Percentiles rank a stretch among this genome's conserved stretches.
phyloP scores from a whole-genome alignment of 2,329 filamentous ascomycete species.

The Monosporascus sp. region DNA sequence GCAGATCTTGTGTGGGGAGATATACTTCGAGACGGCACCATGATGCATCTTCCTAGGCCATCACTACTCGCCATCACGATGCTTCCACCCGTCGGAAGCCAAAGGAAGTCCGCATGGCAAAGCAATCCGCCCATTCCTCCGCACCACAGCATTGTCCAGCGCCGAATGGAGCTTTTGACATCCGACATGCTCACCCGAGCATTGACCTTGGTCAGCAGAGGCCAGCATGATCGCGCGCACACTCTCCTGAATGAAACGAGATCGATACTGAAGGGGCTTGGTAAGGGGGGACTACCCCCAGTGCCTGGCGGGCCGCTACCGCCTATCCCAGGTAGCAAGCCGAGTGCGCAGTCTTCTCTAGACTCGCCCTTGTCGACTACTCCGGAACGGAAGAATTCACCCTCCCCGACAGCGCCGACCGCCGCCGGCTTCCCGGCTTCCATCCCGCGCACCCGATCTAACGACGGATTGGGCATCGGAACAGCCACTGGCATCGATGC shows the following conservation, averaged over 20 bases:
- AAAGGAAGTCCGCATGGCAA: conserved; percentile 60
- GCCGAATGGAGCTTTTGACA: conserved; percentile 94
- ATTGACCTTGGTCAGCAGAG: conserved; percentile 81
- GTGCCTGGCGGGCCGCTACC: conserved; percentile 39
- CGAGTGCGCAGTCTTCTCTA: conserved; percentile 39
- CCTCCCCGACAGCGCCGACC: conserved; percentile 45
- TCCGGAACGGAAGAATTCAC: conserved; percentile 51
- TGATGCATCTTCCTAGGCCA: conserved; percentile 81
- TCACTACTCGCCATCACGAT: conserved; percentile 94
- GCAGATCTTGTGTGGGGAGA: conserved; percentile 92
- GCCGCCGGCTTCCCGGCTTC: conserved; percentile 33
- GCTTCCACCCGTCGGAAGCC: conserved; percentile 63
- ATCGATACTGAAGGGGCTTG: conserved; percentile 90
- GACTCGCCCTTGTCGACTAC: conserved; percentile 28
- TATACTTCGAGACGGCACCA: conserved; percentile 79
- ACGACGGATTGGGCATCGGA: conserved; percentile 53
- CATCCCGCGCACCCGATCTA: conserved; percentile 48
- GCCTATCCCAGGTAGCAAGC: conserved; percentile 29
- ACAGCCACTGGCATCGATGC: conserved; percentile 70
- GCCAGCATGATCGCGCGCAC: conserved; percentile 89
- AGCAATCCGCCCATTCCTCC: conserved; percentile 81
- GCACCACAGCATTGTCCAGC: conserved; percentile 89
- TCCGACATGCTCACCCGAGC: conserved; percentile 97
- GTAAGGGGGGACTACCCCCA: conserved; percentile 89
- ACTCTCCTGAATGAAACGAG: conserved; percentile 90